These are phyloP conservation scores for Protea cynaroides DNA, from an alignment of 164 flowering plant genomes.

Conservation along the genomic window DNA sequence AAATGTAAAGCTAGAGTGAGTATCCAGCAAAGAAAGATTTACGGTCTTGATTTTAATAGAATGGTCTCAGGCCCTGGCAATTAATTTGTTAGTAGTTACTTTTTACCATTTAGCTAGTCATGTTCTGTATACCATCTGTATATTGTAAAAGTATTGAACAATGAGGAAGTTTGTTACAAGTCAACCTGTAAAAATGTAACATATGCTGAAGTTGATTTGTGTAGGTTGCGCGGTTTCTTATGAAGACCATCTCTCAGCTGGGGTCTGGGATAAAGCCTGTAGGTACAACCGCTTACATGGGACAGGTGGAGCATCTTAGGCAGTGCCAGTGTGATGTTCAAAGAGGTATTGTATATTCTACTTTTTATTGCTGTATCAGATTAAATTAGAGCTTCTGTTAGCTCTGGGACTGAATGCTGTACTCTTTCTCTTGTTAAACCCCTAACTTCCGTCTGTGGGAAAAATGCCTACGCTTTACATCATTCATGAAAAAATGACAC, in stretches of 20 bases:
- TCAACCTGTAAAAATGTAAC: not conserved
- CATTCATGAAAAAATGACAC: no score
- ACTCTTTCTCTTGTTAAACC: not conserved
- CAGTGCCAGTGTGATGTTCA: conserved; percentile 51
- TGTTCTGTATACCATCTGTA: no score
- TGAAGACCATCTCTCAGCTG: conserved; percentile 92
- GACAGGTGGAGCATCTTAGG: conserved; percentile 57
- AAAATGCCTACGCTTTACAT: no score
- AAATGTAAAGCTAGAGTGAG: no score
- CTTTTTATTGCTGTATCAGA: not conserved
- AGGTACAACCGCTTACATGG: conserved; percentile 84
- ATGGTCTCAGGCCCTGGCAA: no score
- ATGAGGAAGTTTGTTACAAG: not conserved
- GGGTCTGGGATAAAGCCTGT: conserved; percentile 67
- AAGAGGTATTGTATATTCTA: conserved; percentile 34
- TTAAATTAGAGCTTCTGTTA: not conserved
- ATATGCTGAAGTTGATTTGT: conserved; percentile 8
- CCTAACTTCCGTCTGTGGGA: not conserved
- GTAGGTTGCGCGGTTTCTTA: conserved; percentile 92
- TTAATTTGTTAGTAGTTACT: no score
- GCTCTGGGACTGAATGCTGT: not conserved
- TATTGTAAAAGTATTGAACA: not conserved
- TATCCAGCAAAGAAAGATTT: no score
- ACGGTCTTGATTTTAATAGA: not conserved
- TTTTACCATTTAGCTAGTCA: no score